Percentiles rank a stretch among this genome's conserved stretches.
These are phyloP conservation scores for Alopecurus myosuroides DNA, from an alignment of 176 grass and related monocot species.

Conservation along the genomic window DNA sequence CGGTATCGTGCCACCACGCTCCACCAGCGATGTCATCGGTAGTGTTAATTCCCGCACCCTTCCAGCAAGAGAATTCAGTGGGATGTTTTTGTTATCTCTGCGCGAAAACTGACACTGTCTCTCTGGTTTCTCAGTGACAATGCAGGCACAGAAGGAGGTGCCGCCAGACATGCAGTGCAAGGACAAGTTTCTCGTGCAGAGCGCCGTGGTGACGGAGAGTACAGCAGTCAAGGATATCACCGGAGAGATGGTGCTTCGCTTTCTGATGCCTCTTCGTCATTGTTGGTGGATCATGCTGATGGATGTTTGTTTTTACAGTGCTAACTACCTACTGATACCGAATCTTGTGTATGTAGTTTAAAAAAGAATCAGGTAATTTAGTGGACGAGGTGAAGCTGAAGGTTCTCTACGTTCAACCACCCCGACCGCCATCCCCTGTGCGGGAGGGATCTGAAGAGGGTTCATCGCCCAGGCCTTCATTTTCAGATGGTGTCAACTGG, in stretches of 20 bases:
- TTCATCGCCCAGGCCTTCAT: conserved; percentile 47
- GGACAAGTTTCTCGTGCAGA: conserved; percentile 94
- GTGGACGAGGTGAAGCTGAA: conserved; percentile 85
- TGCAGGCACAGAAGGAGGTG: conserved; percentile 75
- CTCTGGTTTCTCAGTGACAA: conserved; percentile 54
- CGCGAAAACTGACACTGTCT: not conserved
- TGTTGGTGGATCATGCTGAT: not conserved
- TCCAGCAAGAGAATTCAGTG: not conserved
- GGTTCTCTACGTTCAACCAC: conserved; percentile 69
- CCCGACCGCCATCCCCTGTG: conserved; percentile 64
- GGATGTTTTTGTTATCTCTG: not conserved
- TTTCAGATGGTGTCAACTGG: conserved; percentile 54
- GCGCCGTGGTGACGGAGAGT: conserved; percentile 50
- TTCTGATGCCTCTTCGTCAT: not conserved
- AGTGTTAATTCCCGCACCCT: not conserved
- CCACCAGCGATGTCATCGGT: conserved; percentile 78
- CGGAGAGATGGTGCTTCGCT: conserved; percentile 60
- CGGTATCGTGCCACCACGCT: conserved; percentile 67
- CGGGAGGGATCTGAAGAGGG: conserved; percentile 80
- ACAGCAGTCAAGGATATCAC: conserved; percentile 53
- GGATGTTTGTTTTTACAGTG: not conserved
- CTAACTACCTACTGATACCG: too few relatives aligned
- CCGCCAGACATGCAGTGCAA: conserved; percentile 80
- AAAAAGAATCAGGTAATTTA: conserved; percentile 65
- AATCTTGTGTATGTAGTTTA: conserved; percentile 64